Evolutionary conservation across 495 filamentous ascomycete species (phyloP), one percentile per base, ranked within the genome.

Genomic region (Talaromyces thailandensis): DNA sequence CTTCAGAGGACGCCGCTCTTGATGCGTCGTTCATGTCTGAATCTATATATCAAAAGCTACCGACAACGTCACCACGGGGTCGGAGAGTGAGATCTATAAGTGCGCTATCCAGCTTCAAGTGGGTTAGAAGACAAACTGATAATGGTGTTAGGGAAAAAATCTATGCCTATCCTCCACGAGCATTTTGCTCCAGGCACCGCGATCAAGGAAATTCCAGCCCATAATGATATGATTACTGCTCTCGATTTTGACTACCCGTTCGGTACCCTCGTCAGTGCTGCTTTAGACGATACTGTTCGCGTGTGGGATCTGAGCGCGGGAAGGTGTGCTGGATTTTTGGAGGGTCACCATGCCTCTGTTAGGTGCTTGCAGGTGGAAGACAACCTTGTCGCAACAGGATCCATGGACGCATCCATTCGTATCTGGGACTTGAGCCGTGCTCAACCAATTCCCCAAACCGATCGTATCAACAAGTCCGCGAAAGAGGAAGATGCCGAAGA

Each of bases 251-350:
- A 99, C 72, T 90, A 87, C 28, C 94, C 94, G 0, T 98, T 98
- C 67, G 94, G 94, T 8, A 93, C 92, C 8, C 86, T 97, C 87
- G 88, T 98, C 16, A 93, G 91, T n/a, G 88, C 95, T 2, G 92
- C 94, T 2, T 76, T 97, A 68, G 95, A 99, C 69, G 94, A 99
- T 74, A 92, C 91, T 2, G 91, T 99, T n/a, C 83, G 90, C 58
- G 94, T 98, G 31, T 99, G 93, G 93, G 95, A 99, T 73, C 80
- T 99, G 62, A 96, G 91, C 69, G 86, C 88, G 7, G 94, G 95
- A 28, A 85, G 93, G 21, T 98, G 95, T 74, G 88, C 93, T 31
- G 94, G 94, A 14, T 69, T 91, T 50, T 79, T 99, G 28, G 94
- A 98, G 70, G 94, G 94, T 16, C 94, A 99, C 68, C 90, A 95